These are phyloP conservation scores for Neurospora sp. DNA, from an alignment of 495 filamentous ascomycete genomes.

Conservation along the genomic window DNA sequence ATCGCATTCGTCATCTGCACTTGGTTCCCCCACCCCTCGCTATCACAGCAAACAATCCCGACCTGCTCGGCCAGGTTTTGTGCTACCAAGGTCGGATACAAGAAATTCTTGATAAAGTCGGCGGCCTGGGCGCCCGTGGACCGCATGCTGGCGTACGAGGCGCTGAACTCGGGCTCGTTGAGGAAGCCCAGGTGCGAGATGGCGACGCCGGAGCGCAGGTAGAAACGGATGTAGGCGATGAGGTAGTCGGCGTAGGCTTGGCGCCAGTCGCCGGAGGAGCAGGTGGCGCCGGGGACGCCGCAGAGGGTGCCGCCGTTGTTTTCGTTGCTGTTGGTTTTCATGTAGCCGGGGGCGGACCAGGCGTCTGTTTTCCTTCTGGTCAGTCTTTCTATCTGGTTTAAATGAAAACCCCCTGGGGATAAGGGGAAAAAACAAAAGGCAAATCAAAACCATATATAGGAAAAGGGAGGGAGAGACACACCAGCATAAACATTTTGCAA, in stretches of 20 bases:
- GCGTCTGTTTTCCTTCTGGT: constrained; percentile 15
- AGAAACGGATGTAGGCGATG: constrained; percentile 41
- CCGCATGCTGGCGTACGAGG: constrained; percentile 29
- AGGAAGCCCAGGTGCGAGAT: constrained; percentile 40
- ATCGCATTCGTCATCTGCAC: constrained; percentile 27
- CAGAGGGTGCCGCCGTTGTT: constrained; percentile 45
- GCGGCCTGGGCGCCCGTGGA: constrained; percentile 27
- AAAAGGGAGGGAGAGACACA: neutral
- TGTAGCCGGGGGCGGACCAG: constrained; percentile 38
- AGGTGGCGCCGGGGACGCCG: constrained; percentile 35
- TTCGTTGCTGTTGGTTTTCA: constrained; percentile 45
- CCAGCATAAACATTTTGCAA: constrained; percentile 44
- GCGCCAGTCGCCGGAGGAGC: constrained; percentile 41
- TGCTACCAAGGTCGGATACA: constrained; percentile 21
- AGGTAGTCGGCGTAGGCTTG: constrained; percentile 48
- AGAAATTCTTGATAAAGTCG: constrained; percentile 30
- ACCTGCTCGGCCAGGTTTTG: constrained; percentile 19
- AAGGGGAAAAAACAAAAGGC: neutral
- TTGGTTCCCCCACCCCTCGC: constrained; percentile 32
- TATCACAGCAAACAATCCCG: constrained; percentile 32
- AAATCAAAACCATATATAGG: neutral
- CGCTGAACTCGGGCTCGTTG: constrained; percentile 33
- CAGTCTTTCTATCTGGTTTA: neutral
- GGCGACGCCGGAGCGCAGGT: constrained; percentile 38
- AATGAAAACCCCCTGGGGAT: too few species aligned